Evolutionary conservation across 345 rosid genomes (phyloP).

Genomic region (Euphorbia pulcherrima): DNA sequence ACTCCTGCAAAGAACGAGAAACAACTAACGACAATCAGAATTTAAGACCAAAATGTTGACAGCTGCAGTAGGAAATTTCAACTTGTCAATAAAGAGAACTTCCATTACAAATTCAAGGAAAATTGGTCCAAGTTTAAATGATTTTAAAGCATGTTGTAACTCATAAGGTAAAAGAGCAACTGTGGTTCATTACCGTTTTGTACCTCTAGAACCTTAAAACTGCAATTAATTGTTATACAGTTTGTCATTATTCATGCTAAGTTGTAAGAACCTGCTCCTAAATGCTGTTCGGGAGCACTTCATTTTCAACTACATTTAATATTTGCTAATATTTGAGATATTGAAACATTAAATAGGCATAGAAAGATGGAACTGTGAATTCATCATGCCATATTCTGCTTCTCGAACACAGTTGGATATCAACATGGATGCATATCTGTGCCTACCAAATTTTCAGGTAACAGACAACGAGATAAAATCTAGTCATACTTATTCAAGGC

Average conservation of each 20-base stretch:
- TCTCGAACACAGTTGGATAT: background rate
- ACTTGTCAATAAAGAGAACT: background rate
- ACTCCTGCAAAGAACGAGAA: conserved; percentile 37
- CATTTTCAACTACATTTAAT: too few relatives aligned
- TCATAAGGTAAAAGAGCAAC: background rate
- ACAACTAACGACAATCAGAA: background rate
- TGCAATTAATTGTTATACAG: background rate
- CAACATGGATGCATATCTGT: background rate
- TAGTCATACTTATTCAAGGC: background rate
- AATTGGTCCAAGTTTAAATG: background rate
- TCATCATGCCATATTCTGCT: background rate
- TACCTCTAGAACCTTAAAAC: background rate
- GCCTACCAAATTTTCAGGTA: background rate
- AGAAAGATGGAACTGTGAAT: background rate
- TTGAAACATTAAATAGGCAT: background rate
- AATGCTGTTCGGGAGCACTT: background rate
- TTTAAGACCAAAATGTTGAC: background rate
- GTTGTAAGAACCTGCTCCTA: background rate
- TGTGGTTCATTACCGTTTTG: background rate
- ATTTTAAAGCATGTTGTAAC: background rate
- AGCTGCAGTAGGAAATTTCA: background rate
- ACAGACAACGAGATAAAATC: background rate
- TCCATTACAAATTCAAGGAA: background rate
- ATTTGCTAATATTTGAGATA: too few relatives aligned
- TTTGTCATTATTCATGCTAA: background rate